Evolutionary conservation across 2,329 filamentous ascomycete species (phyloP), one percentile per base, ranked within the genome.

Genomic region (Huntiella decipiens): DNA sequence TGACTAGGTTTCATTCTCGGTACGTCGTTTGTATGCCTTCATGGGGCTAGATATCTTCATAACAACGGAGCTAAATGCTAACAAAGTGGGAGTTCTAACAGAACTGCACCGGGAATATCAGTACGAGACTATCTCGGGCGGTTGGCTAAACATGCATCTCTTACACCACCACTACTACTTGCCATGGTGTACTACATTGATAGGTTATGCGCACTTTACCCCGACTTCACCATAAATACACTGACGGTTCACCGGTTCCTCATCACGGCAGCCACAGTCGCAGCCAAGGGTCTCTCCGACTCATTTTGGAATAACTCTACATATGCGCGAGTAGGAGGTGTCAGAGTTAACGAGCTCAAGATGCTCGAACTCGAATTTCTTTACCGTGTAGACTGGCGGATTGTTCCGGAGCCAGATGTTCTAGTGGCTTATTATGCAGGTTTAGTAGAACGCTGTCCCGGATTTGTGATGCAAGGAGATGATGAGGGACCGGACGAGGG

Each of bases 171-270:
- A 1, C 80, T 98, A 43, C 70, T 98, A n/a, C 74, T 98, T 33
- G 91, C 87, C 54, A 96, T 98, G 85, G 91, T 98, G 48, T 98
- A 92, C 59, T 98, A 96, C 57, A 96, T 98, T 56, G 91, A 98
- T 63, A 79, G 86, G 31, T 71, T 98, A 16, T 98, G 88, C 61
- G 79, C 83, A 8, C 68, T 93, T 49, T 98, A 95, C 59, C 82
- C 84, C 3, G 82, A 88, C 40, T 98, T 98, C 60, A 95, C 87
- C 22, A 92, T 98, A 54, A 94, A 87, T 58, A 94, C 85, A 40
- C 69, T 98, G 15, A 98, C 91, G 0, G 88, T 98, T 3, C 91
- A 98, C 64, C 86, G 91, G 6, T 98, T 96, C 57, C 72, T 98
- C 7, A 98, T 98, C 53, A 91, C 88, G 1, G 86, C 87, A 15